Percentiles rank a stretch among this genome's conserved stretches.
Conservation (phyloP, 768 basidiomycete genomes). For the Suillus bovinus region DNA sequence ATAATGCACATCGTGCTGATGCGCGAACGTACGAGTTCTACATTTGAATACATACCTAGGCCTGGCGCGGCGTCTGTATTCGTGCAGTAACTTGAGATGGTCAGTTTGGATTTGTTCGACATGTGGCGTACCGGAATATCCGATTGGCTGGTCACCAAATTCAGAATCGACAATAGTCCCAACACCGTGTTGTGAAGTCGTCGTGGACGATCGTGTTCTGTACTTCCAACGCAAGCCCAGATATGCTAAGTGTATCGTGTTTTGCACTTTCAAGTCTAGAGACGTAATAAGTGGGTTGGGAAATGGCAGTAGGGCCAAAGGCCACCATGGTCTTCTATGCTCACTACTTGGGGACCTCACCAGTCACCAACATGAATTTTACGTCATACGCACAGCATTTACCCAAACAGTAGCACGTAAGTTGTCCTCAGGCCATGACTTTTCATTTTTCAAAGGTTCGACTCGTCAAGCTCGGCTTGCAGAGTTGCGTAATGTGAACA, state of each 20-base stretch:
- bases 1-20: constrained; percentile 50
- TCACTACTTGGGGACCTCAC: constrained; percentile 5
- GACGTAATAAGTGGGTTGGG: neutral
- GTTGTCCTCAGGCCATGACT: neutral
- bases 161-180: neutral
- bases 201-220: neutral
- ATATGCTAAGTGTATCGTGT: neutral
- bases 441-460: neutral
- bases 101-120: too few relatives aligned
- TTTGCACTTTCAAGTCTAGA: neutral
- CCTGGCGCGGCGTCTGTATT: neutral
- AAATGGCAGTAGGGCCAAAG: neutral
- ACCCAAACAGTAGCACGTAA: neutral
- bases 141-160: neutral
- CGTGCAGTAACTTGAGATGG: too few relatives aligned
- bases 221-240: neutral
- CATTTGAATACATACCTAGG: neutral
- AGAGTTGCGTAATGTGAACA: neutral
- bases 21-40: neutral
- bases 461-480: neutral
- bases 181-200: neutral
- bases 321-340: neutral
- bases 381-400: neutral
- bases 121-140: too few relatives aligned
- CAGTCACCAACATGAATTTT: constrained; percentile 2